Evolutionary conservation across 495 filamentous ascomycete species (phyloP), one percentile per base, ranked within the genome.

Genomic region (Tetracladium setigerum): DNA sequence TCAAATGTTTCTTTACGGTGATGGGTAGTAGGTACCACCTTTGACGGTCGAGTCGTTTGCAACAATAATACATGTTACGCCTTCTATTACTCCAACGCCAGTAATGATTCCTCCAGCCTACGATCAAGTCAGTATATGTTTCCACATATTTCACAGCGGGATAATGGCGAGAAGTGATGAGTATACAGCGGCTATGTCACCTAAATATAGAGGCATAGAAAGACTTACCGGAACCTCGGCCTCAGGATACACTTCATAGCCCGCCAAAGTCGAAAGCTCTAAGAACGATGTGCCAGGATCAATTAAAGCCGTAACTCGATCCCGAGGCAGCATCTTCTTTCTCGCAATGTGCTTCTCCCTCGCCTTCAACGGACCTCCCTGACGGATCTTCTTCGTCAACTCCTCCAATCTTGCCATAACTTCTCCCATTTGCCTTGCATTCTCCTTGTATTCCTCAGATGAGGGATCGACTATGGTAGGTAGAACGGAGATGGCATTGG

Each of bases 31-130:
- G 2, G 94, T 96, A 38, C 92, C 92, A n/a, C 94, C 92, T 68
- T 98, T 98, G 52, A 95, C 92, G 12, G 92, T 98, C 71, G 86
- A 91, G 61, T 98, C 92, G 58, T 98, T 98, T 19, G 89, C 92
- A 38, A 98, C 86, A 52, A 98, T 86, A 72, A 97, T 83, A 59
- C 94, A 96, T 15, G 79, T 82, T 6, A 95, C 89, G 1, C 94
- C 92, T 56, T 90, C 82, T 2, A 98, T 85, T 1, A 82, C 86
- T 1, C 94, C 92, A 44, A 97, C 81, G 0, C 92, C 92, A 0
- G 92, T 94, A 39, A 98, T 88, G 47, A 98, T 94, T 1, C 89
- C 92, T 10, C 86, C 94, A 3, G 87, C 84, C 22, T 27, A 7
- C 7, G 22, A 27, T 27, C 7, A 7, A 27, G 7, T 27, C 7